Base-by-base conservation (phyloP, 805 yeast genomes). In the Starmera caribaea region DNA sequence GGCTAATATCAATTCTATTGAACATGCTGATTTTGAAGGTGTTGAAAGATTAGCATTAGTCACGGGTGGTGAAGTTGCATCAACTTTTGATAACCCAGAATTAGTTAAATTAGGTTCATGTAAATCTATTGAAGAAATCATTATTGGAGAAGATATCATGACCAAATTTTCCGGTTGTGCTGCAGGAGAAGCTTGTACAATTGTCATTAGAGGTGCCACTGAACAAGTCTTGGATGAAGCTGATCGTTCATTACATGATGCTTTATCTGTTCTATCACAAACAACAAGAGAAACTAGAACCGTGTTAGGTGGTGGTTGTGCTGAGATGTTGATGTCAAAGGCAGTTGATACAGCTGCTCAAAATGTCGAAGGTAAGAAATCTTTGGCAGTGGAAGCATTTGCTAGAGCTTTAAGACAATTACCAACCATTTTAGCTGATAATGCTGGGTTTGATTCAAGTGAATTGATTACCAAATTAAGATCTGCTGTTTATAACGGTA, bases 21-120 rank as follows among this genome's bases (percentile, higher is more conserved):
- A 92, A 63, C 98, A 92, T 58, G 97, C 98, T 13, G 98, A 92
- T 62, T 92, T 92, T 53, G 97, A 86, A 55, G 99, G 97, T 55
- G 86, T 92, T 40, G 98, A 92, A 68, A 79, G 97, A 59, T 74
- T 92, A 49, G 96, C 98, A 3, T 69, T 90, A 32, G 98, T 88
- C 28, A 89, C 97, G 11, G 98, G 98, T 38, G 98, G 96, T 57
- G 97, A 92, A 69, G 97, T 92, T 39, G 96, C 81, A 2, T 88
- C 97, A 8, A 90, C 97, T 2, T 92, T 92, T 59, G 99, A 92
- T 58, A 72, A 80, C 49, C 96, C 97, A 21, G 94, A 84, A 40
- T 73, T 74, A 41, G 95, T 85, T 41, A 81, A 76, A 58, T 65
- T 89, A 38, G 98, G 98, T 35, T 73, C 78, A 58, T 90, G 97